Evolutionary conservation across 73 alveolate species (phyloP), one percentile per base, ranked within the genome.

Genomic region (Loxodes magnus): DNA sequence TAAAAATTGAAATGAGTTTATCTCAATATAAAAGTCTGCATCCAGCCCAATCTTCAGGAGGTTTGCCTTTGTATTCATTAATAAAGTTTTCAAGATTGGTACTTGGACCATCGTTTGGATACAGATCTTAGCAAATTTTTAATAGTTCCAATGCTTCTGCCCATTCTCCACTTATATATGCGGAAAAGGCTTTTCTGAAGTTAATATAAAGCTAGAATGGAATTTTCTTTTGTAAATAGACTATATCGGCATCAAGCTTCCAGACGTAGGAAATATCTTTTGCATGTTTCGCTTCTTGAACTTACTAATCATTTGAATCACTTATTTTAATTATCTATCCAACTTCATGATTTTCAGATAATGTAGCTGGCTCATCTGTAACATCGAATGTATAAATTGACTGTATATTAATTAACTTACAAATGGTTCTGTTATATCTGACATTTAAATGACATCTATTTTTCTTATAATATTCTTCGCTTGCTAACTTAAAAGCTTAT

Each of bases 221-320:
- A 34, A 75, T 75, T 26, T 68, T 65, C 26, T 42, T 7, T 49
- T 75, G 67, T 14, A 71, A 61, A n/a, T 76, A 82, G 16, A 68
- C 78, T 3, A 75, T 68, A 36, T 75, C 90, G 16, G 70, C 22
- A 41, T 75, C 90, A 4, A 75, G 61, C 4, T 82, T 75, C 44
- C 67, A 75, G 83, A 75, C 69, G 52, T 75, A 75, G 52, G 67
- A 82, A 19, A 75, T 83, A 9, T 77, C 90, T 69, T 69, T 67
- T n/a, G n/a, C n/a, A 52, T 75, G 69, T 38, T 69, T 71, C 36
- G 69, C 67, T 21, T 74, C 60, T 46, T 75, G 83, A 2, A 75
- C 75, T 38, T 75, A 68, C 28, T 68, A 66, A 12, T 66, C 12
- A 26, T 67, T 77, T 26, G 51, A 62, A 33, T 75, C 79, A 6